Base-by-base conservation (phyloP, 495 filamentous ascomycete genomes). In the Trichodelitschia bisporula region DNA sequence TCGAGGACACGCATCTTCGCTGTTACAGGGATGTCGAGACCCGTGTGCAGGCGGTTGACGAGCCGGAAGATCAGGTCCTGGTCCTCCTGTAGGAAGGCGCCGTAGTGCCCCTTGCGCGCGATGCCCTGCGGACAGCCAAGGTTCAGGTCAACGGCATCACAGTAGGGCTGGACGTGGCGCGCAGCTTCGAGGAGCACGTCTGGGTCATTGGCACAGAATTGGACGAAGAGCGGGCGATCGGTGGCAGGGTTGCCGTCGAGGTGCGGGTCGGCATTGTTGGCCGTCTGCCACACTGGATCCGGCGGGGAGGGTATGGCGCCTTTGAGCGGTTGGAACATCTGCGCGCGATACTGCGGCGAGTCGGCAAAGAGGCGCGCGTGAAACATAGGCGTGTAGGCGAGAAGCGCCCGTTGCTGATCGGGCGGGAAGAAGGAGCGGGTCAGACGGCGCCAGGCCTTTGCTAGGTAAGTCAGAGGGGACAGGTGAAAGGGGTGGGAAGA, bases 121-220 rank as follows among this genome's bases (percentile, higher is more conserved):
- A 99, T 99, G 1, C 83, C 82, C 44, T 99, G 86, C 1, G 86
- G 86, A 55, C 86, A 99, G n/a, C 86, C 86, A 1, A 99, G 62
- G 46, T 99, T 99, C 38, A 99, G 55, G 47, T 99, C 89, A 5
- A 99, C 76, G 2, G 83, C 86, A 44, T 99, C 86, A 46, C 82
- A 92, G 52, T 77, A 75, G 0, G 76, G 75, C 2, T 69, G 64
- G 0, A 77, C 79, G 30, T 73, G 57, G 15, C 61, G 56, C 2
- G 84, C 84, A 2, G 84, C 82, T 20, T 58, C 54, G 11, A 92
- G 55, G 3, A 95, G 59, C 29, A 73, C 63, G 19, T 74, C 57
- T 0, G 86, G 77, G 25, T 77, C 58, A 46, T 99, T 95, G 28
- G 84, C 69, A 56, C 89, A 95, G 55, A 99, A 99, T 42, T 99